Evolutionary conservation across 2,329 filamentous ascomycete genomes (phyloP).

Genomic region (Akanthomyces uredinophilus): DNA sequence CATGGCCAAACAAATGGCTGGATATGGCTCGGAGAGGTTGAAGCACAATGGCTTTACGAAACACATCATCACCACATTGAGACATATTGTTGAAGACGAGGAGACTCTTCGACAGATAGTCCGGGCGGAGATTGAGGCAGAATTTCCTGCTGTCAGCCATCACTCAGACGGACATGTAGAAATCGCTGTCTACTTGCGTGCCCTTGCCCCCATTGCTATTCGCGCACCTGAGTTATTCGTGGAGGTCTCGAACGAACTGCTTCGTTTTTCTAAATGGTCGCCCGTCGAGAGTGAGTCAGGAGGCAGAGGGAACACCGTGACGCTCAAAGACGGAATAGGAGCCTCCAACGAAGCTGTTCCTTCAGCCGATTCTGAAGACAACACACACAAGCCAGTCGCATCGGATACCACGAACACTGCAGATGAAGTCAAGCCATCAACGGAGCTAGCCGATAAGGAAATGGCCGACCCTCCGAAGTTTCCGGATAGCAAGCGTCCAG

Average conservation of each 20-base stretch:
- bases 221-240: slow-evolving; percentile 83
- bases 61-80: slow-evolving; percentile 77
- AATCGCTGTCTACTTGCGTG: slow-evolving; percentile 66
- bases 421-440: slow-evolving; percentile 54
- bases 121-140: slow-evolving; percentile 78
- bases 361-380: slow-evolving; percentile 16
- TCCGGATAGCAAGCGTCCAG: slow-evolving; percentile 70
- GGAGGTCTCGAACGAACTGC: slow-evolving; percentile 77
- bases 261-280: slow-evolving; percentile 64
- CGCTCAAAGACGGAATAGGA: slow-evolving; percentile 35
- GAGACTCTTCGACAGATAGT: slow-evolving; percentile 87
- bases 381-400: slow-evolving; percentile 16
- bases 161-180: slow-evolving; percentile 56
- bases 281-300: slow-evolving; percentile 29
- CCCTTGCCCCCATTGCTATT: slow-evolving; percentile 72
- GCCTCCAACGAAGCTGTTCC: slow-evolving; percentile 15
- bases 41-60: slow-evolving; percentile 46
- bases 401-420: slow-evolving; percentile 16
- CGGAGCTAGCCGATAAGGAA: slow-evolving; percentile 54
- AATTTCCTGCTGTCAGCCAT: slow-evolving; percentile 56
- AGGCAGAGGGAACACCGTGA: slow-evolving; percentile 31
- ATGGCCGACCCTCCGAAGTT: slow-evolving; percentile 61
- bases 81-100: slow-evolving; percentile 93
- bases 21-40: slow-evolving; percentile 69
- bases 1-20: slow-evolving; percentile 89